Evolutionary conservation across 495 filamentous ascomycete genomes (phyloP), one percentile per base, ranked within the genome.

Genomic region (Trichocladium uniseriatum): DNA sequence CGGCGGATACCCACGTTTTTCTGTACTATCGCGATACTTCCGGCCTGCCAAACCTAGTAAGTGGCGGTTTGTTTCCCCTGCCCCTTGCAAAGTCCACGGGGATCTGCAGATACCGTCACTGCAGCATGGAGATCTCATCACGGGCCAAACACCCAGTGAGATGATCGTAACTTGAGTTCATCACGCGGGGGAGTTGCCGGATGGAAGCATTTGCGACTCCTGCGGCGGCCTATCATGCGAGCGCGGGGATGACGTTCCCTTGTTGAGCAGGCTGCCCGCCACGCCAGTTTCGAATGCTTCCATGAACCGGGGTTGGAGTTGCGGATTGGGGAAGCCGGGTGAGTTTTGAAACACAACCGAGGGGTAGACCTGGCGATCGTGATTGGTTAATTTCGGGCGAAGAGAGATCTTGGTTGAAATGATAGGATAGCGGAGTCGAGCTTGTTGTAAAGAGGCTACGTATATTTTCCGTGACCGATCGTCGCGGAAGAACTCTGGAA

Each of bases 1-100:
- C n/a, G 22, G 43, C 14, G 43, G n/a, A 28, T 19, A 16, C 44
- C 44, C 44, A 32, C 21, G 16, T 35, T 24, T 47, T 37, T 47
- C 10, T 38, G 15, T 16, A 15, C 2, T 21, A 9, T 29, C 20
- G 6, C 21, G 6, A 7, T 9, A 14, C 13, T 5, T 3, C 6
- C 22, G 1, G 22, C 14, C 28, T 16, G 29, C 5, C n/a, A 32
- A 16, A 8, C 21, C 44, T 29, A 14, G 45, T 36, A 40, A 16
- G 3, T 10, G 28, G 11, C 16, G 21, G 45, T 40, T 22, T 40
- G 45, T 48, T 39, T 34, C 36, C 27, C 11, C n/a, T 18, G n/a
- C 36, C 37, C 36, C 45, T 48, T 35, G 34, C 45, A 48, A 48
- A 37, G 24, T 3, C 36, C 7, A 24, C 44, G 35, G 35, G 21